Evolutionary conservation across 306 rosid genomes (phyloP), one percentile per base, ranked within the genome.

Genomic region (Cicer yamashitae): DNA sequence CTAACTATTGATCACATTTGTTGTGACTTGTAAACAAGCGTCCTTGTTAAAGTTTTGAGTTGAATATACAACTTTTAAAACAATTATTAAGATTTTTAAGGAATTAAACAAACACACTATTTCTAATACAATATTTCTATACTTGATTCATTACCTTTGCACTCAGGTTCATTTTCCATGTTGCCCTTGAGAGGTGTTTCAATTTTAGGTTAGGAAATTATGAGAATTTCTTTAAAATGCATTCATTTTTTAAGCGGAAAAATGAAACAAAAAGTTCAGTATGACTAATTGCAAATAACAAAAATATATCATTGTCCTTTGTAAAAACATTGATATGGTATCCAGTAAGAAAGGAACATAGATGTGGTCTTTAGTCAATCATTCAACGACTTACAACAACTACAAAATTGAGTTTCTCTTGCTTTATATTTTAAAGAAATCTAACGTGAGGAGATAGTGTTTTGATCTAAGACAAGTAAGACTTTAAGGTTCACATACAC

Each of bases 151-250:
- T 20, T 20, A 20, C 22, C 22, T 20, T 20, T 20, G 18, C 18
- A 17, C 18, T 17, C 18, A 17, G 18, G 18, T 17, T n/a, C 14
- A 37, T 22, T 5, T 48, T 50, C 46, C 7, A 51, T 51, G 18
- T 38, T 39, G 17, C 63, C 74, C 50, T 37, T 6, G 14, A n/a
- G 10, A 70, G 15, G 63, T 59, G 30, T n/a, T 60, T 48, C 61
- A 20, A 25, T 22, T 65, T 68, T 69, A 12, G 12, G 39, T 20
- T 10, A 8, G 22, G 34, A 56, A 18, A 8, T 53, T 53, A 7
- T 53, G 30, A 30, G 5, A 17, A 8, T 15, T 18, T 54, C 60
- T 7, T 60, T 60, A 60, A 12, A 13, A 30, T 22, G 12, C 10
- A 20, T 56, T 11, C 7, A 48, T 4, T 10, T 47, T 47, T 22